Evolutionary conservation across 2,329 filamentous ascomycete genomes (phyloP).

Genomic region (Stachybotrys elegans): DNA sequence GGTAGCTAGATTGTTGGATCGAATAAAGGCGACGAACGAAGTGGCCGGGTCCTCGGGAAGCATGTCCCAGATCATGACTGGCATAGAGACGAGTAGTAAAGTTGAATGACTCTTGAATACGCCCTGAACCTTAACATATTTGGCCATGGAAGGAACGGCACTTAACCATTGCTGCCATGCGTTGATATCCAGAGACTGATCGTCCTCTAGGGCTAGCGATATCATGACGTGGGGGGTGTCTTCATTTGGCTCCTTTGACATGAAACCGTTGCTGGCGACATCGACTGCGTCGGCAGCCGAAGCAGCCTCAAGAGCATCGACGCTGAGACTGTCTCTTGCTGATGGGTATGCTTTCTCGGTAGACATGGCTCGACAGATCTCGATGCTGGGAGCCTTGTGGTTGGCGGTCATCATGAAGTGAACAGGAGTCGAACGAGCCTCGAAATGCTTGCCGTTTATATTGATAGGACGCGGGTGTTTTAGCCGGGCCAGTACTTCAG

Average conservation of each 20-base stretch:
- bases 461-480: constrained; percentile 55
- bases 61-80: constrained; percentile 55
- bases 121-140: constrained; percentile 56
- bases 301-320: constrained; percentile 8
- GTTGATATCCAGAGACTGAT: constrained; percentile 51
- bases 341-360: constrained; percentile 15
- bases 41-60: constrained; percentile 53
- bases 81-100: constrained; percentile 51
- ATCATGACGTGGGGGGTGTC: constrained; percentile 57
- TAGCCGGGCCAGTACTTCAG: constrained; percentile 53
- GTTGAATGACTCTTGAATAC: constrained; percentile 59
- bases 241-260: constrained; percentile 43
- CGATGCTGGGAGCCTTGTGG: constrained; percentile 53
- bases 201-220: constrained; percentile 52
- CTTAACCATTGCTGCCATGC: constrained; percentile 55
- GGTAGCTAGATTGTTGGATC: constrained; percentile 49
- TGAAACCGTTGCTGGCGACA: constrained; percentile 20
- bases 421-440: constrained; percentile 53
- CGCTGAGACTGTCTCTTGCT: constrained; percentile 11
- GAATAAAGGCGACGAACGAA: constrained; percentile 54
- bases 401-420: constrained; percentile 62
- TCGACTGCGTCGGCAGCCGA: constrained; percentile 14
- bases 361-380: constrained; percentile 36
- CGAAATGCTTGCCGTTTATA: constrained; percentile 53
- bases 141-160: constrained; percentile 51